phyloP scores from a whole-genome alignment of 164 flowering plant species.

The Kingdonia uniflora region DNA sequence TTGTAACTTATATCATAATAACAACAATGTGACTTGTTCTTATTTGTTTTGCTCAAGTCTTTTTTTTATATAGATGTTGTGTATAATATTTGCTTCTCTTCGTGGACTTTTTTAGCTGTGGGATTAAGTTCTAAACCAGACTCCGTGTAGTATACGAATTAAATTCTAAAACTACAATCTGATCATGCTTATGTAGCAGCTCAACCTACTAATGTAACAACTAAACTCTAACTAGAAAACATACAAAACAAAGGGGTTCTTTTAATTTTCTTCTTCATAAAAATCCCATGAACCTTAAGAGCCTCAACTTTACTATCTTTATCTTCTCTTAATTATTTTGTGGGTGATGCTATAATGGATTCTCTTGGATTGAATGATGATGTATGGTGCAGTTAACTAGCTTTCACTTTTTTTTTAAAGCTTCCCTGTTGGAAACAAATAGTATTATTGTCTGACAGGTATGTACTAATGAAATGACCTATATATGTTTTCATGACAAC shows the following conservation, averaged over 20 bases:
- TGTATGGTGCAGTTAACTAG: background rate
- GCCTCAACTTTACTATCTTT: background rate
- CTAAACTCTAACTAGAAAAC: background rate
- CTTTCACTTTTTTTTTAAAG: background rate
- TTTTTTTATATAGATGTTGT: no score
- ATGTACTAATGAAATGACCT: background rate
- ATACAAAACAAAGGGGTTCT: no score
- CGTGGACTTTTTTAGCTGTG: no score
- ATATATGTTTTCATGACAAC: background rate
- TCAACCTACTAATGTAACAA: constrained; percentile 11
- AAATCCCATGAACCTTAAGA: constrained; percentile 1
- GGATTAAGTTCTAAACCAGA: no score
- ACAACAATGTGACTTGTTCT: no score
- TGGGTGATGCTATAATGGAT: background rate
- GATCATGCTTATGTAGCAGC: constrained; percentile 2
- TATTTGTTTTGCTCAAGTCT: no score
- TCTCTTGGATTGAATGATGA: background rate
- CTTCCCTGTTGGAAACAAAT: background rate
- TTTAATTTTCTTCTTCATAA: background rate
- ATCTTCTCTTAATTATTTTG: background rate
- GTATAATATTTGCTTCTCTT: no score
- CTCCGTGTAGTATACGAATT: no score
- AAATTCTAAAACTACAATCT: background rate
- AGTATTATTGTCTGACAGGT: background rate
- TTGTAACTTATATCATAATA: no score